These are phyloP conservation scores for Paralagenidium karlingii DNA, from an alignment of 352 stramenopile species.

Conservation along the genomic window DNA sequence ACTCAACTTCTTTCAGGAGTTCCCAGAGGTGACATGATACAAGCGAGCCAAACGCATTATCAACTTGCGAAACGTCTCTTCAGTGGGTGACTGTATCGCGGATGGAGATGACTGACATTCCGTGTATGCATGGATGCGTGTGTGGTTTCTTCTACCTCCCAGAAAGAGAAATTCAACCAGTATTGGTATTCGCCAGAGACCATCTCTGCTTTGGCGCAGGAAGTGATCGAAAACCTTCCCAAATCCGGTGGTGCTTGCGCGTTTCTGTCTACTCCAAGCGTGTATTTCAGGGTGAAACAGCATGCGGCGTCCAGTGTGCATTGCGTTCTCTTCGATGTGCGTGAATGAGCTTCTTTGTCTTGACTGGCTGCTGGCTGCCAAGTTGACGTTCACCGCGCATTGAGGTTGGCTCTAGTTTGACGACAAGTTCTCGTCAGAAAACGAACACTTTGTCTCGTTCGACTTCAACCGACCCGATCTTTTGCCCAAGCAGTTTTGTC, in stretches of 20 bases:
- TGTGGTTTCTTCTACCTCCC: constrained; percentile 4
- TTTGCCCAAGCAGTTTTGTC: constrained; percentile 32
- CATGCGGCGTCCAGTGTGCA: constrained; percentile 13
- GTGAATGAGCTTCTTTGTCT: constrained; percentile 7
- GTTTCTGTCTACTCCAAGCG: constrained; percentile 89
- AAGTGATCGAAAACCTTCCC: constrained; percentile 42
- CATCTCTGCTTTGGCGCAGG: constrained; percentile 58
- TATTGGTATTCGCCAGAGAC: constrained; percentile 91
- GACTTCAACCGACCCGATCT: constrained; percentile 81
- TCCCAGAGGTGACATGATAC: constrained; percentile 58
- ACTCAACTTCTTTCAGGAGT: constrained; percentile 70
- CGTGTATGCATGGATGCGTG: not conserved
- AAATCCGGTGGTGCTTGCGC: constrained; percentile 29
- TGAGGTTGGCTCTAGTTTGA: constrained; percentile 47
- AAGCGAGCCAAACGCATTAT: too few species aligned
- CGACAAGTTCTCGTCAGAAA: constrained; percentile 53
- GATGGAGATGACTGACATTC: not conserved
- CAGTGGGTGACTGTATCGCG: not conserved
- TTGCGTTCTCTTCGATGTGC: constrained; percentile 84
- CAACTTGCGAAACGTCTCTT: too few species aligned
- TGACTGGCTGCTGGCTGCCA: constrained; percentile 1
- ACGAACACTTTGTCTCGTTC: constrained; percentile 67
- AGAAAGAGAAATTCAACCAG: constrained; percentile 93
- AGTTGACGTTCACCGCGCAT: not conserved
- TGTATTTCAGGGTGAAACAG: constrained; percentile 85